Conservation (phyloP, 441 rosid species). For the Corymbia calophylla region DNA sequence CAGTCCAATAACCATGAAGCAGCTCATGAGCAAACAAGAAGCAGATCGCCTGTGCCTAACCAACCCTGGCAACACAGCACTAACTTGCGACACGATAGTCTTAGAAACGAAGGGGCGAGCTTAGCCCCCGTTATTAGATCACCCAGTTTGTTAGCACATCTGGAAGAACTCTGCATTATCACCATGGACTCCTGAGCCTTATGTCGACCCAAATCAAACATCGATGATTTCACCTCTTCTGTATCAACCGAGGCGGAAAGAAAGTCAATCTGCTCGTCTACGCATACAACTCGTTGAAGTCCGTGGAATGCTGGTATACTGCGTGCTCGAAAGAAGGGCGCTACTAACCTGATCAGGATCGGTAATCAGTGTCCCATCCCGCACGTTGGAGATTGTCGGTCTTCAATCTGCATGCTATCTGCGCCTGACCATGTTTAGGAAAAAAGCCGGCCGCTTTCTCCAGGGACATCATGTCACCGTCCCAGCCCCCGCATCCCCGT, state of each 20-base stretch:
- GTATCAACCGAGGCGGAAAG: not conserved
- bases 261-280: not conserved
- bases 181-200: not conserved
- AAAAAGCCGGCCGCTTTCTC: not conserved
- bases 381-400: not conserved
- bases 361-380: not conserved
- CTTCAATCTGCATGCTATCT: not conserved
- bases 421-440: not conserved
- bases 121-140: fast-evolving
- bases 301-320: not conserved
- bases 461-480: not conserved
- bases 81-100: not conserved
- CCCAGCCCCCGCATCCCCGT: not conserved
- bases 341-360: not conserved
- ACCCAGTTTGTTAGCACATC: not conserved
- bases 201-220: not conserved
- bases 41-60: not conserved
- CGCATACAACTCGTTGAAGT: not conserved
- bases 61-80: not conserved
- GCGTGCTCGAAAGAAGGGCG: not conserved
- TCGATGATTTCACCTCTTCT: not conserved
- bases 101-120: too few species aligned
- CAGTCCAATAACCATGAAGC: not conserved
- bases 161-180: not conserved
- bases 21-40: not conserved